phyloP scores from a whole-genome alignment of 495 filamentous ascomycete species.

The Evernia prunastri region DNA sequence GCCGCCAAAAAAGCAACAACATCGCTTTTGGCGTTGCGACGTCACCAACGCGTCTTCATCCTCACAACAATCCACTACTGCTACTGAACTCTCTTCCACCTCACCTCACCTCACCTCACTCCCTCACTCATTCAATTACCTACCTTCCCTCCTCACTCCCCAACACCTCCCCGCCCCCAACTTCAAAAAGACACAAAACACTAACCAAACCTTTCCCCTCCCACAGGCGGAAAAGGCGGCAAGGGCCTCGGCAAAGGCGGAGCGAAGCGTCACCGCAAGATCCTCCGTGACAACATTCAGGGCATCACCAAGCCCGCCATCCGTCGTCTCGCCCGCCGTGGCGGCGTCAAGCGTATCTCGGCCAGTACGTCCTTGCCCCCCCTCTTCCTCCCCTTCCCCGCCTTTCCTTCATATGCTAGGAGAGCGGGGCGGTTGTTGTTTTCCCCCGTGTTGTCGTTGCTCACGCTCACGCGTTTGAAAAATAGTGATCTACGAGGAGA shows the following conservation, averaged over 20 bases:
- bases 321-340: constrained; percentile 58
- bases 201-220: background rate
- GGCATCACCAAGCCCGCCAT: constrained; percentile 69
- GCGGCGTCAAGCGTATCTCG: constrained; percentile 61
- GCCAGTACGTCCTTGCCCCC: constrained; percentile 38
- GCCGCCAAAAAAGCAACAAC: constrained; percentile 6
- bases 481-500: constrained; percentile 64
- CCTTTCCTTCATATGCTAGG: background rate
- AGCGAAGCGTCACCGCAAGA: constrained; percentile 98
- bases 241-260: constrained; percentile 83
- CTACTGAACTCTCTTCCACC: too few relatives aligned
- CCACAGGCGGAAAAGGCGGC: constrained; percentile 82
- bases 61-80: too few relatives aligned
- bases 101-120: background rate
- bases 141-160: too few relatives aligned
- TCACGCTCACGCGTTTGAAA: constrained; percentile 9
- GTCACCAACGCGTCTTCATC: constrained; percentile 9
- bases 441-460: constrained; percentile 1
- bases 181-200: too few relatives aligned
- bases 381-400: background rate
- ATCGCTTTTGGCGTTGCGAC: background rate
- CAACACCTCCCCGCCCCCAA: constrained; percentile 3
- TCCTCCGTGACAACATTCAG: constrained; percentile 99
- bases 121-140: background rate
- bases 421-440: too few relatives aligned